Evolutionary conservation across 2,329 filamentous ascomycete genomes (phyloP).

Genomic region (Colletotrichum musae): DNA sequence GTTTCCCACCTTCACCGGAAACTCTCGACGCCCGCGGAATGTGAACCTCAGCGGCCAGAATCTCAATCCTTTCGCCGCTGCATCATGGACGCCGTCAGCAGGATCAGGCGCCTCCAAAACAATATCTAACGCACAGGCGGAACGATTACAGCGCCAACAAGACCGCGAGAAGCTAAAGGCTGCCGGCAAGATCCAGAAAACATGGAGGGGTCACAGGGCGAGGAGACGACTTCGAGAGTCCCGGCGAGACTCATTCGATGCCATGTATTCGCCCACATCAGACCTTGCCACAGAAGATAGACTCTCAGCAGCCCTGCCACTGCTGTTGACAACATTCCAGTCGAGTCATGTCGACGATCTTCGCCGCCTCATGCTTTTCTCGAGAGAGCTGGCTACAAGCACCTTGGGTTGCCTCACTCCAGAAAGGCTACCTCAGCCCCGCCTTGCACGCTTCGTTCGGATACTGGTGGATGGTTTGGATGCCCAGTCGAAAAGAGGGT

Average conservation of each 20-base stretch:
- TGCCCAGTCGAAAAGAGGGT: conserved; percentile 18
- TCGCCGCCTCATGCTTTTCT: conserved; percentile 61
- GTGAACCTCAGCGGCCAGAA: conserved; percentile 93
- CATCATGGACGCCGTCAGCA: conserved; percentile 69
- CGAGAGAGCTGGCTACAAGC: conserved; percentile 57
- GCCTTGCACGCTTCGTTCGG: conserved; percentile 53
- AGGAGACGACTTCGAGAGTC: conserved; percentile 70
- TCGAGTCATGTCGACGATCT: conserved; percentile 61
- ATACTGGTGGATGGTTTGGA: conserved; percentile 55
- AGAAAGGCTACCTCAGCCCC: conserved; percentile 46
- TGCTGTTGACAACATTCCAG: conserved; percentile 67
- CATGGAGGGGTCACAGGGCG: conserved; percentile 83
- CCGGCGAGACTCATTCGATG: conserved; percentile 76
- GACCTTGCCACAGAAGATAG: conserved; percentile 53
- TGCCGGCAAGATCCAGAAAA: conserved; percentile 79
- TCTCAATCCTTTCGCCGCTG: conserved; percentile 82
- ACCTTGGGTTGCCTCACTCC: conserved; percentile 54
- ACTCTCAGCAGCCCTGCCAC: conserved; percentile 58
- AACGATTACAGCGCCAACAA: conserved; percentile 83
- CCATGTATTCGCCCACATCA: conserved; percentile 60
- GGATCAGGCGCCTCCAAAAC: conserved; percentile 80
- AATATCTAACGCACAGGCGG: conserved; percentile 88
- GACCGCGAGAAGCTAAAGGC: conserved; percentile 85
- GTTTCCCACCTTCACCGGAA: conserved; percentile 94
- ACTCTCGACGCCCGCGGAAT: conserved; percentile 86